Evolutionary conservation across 2,329 filamentous ascomycete species (phyloP), one percentile per base, ranked within the genome.

Genomic region (Achaetomium macrosporum): DNA sequence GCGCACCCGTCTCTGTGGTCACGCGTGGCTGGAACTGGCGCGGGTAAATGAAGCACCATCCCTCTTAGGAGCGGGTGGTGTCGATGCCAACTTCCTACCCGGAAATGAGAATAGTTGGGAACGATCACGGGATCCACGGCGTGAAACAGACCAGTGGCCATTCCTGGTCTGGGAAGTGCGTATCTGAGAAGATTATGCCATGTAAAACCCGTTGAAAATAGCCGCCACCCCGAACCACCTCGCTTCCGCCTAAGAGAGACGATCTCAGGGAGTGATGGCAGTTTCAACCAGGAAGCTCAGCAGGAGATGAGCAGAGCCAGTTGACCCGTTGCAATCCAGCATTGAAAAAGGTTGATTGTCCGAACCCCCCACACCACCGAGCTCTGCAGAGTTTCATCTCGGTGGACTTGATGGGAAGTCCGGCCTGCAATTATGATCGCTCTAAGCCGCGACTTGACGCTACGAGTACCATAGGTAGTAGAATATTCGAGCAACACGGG

Each of bases 401-500:
- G 65, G 61, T 65, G 64, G 65, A 63, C 61, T 63, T 75, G 76
- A 73, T 73, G 71, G 72, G 72, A 68, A 73, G 71, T 76, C 73
- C 76, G 72, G 76, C 70, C 75, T 88, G 86, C 86, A 90, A 92
- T 92, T 55, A 77, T 79, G 73, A 73, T 86, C 72, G 57, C 68
- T 88, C 87, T 91, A 80, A 79, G 84, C 82, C 84, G 81, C 79
- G 82, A 86, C 81, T 83, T 83, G 87, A 90, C 87, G 84, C 86
- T 83, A 64, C 70, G 72, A 72, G 65, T 78, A 53, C 75, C 76
- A 77, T 83, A 73, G 71, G 65, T 68, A 65, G 61, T 25, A 68
- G 42, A 67, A 74, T 75, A 84, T 76, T 77, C 80, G 84, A 87
- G 86, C 85, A 90, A 90, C 85, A 88, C 83, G 85, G 85, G 82